phyloP scores from a whole-genome alignment of 2,329 filamentous ascomycete genomes.

The Beauveria varroae region DNA sequence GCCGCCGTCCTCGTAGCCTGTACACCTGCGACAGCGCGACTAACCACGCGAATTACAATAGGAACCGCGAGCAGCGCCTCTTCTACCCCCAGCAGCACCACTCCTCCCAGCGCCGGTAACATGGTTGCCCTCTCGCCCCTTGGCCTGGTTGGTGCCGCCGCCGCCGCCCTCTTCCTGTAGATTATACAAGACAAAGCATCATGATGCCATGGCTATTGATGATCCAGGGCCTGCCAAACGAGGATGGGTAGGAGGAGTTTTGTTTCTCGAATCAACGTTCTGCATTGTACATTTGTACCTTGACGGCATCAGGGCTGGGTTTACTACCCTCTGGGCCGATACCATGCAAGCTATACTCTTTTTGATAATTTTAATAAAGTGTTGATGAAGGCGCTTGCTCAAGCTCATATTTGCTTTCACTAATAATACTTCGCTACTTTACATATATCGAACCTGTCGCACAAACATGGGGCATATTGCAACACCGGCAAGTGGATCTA shows the following conservation, averaged over 20 bases:
- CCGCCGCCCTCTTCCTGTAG: slow-evolving; percentile 7
- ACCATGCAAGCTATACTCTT: background rate
- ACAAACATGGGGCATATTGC: background rate
- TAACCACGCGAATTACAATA: background rate
- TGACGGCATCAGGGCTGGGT: background rate
- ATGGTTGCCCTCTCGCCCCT: slow-evolving; percentile 2
- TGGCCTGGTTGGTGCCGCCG: slow-evolving; percentile 2
- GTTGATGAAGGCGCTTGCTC: background rate
- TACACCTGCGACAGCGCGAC: no score
- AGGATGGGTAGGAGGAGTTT: background rate
- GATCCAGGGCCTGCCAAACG: background rate
- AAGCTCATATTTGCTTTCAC: background rate
- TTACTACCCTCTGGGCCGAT: background rate
- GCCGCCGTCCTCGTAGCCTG: no score
- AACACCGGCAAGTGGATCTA: background rate
- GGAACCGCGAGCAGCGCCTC: background rate
- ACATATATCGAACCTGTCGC: background rate
- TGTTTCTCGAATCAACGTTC: background rate
- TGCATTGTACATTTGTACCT: background rate
- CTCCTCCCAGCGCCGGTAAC: slow-evolving; percentile 4
- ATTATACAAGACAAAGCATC: background rate
- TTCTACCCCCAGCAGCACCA: background rate
- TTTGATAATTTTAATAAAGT: slow-evolving; percentile 1
- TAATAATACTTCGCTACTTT: background rate
- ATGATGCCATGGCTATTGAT: background rate